A percentile compares a stretch with the other conserved stretches of the same genome.
Evolutionary conservation across 495 filamentous ascomycete genomes (phyloP).

Genomic region (Talaromyces liani): DNA sequence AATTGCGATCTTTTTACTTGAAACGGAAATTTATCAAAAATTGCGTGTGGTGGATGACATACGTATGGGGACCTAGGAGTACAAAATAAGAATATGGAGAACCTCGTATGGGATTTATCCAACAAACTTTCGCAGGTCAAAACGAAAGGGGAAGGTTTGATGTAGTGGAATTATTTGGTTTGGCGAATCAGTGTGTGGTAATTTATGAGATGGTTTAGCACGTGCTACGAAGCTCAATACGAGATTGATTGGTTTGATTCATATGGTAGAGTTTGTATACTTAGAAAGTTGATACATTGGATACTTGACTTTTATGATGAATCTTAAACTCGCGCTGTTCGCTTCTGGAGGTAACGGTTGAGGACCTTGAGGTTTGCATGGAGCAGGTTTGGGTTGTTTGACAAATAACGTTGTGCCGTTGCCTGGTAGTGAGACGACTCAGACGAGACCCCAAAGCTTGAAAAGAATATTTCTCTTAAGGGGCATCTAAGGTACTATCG

Average conservation of each 20-base stretch:
- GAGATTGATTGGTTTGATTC: background rate
- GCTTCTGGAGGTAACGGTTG: background rate
- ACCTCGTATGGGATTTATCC: background rate
- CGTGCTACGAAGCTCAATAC: background rate
- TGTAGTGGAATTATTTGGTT: background rate
- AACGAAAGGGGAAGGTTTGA: background rate
- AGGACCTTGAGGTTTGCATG: background rate
- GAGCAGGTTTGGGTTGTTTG: background rate
- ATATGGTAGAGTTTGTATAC: background rate
- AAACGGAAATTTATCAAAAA: background rate
- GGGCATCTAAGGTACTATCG: background rate
- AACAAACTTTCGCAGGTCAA: background rate
- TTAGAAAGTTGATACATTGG: too few species aligned
- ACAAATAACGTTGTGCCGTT: background rate
- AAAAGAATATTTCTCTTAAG: background rate
- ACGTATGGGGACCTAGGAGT: background rate
- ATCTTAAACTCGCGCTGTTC: background rate
- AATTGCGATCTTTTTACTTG: background rate
- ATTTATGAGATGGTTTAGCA: background rate
- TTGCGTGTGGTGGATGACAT: background rate
- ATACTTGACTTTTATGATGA: too few species aligned
- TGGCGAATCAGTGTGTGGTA: background rate
- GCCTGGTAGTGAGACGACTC: background rate
- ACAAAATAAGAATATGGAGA: background rate
- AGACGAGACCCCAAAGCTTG: too few species aligned